Conservation (phyloP, 23 red algal genomes). For the Agarophyton chilense region DNA sequence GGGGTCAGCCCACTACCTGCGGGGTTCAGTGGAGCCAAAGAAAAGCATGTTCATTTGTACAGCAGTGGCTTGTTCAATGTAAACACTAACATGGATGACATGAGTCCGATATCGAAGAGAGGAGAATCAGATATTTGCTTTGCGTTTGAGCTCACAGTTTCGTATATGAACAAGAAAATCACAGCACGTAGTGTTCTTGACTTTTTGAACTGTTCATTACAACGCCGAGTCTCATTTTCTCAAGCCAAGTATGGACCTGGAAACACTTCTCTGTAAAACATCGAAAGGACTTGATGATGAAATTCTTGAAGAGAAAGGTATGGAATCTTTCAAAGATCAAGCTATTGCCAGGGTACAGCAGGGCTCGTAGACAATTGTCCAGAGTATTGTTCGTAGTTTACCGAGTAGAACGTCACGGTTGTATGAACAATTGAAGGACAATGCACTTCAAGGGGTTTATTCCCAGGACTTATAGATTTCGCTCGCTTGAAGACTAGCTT, state of each 20-base stretch:
- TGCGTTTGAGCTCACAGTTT: conserved; percentile 81
- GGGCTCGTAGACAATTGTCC: conserved; percentile 17
- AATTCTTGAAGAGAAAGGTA: conserved; percentile 48
- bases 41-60: no score
- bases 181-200: conserved; percentile 67
- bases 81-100: conserved; percentile 60
- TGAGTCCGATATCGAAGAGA: conserved; percentile 72
- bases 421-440: no score
- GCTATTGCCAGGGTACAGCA: conserved; percentile 59
- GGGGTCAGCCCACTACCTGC: no score
- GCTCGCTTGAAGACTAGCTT: no score
- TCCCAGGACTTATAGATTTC: no score
- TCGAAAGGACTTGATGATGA: conserved; percentile 63
- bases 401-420: neutral
- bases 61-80: conserved; percentile 1
- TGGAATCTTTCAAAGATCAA: conserved; percentile 78
- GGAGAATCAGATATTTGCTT: conserved; percentile 81
- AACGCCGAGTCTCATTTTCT: conserved; percentile 80
- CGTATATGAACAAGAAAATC: conserved; percentile 81
- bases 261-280: conserved; percentile 74
- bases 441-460: no score
- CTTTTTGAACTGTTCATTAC: conserved; percentile 75
- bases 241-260: conserved; percentile 87
- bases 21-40: no score
- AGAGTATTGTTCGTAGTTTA: conserved; percentile 27